These are phyloP conservation scores for Scedosporium minutisporum DNA, from an alignment of 2,329 filamentous ascomycete genomes.

Conservation along the genomic window DNA sequence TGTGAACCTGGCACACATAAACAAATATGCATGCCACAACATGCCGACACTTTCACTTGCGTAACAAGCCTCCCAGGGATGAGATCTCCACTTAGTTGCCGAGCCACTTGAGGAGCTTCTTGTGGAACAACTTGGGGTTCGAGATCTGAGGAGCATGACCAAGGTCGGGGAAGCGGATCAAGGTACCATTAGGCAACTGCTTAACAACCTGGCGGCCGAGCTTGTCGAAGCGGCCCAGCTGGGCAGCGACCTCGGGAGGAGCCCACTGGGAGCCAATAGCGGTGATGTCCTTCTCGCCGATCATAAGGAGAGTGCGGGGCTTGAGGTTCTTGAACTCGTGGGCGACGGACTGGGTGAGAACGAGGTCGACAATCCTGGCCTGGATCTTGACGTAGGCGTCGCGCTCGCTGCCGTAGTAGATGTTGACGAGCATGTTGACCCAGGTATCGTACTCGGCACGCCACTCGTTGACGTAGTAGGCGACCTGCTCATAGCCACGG, in stretches of 20 bases:
- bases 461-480: conserved; percentile 41
- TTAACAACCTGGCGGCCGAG: conserved; percentile 35
- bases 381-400: conserved; percentile 34
- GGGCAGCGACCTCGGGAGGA: conserved; percentile 29
- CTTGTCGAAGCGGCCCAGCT: conserved; percentile 38
- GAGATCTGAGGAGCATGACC: conserved; percentile 47
- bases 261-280: conserved; percentile 46
- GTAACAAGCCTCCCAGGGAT: too few species aligned
- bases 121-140: conserved; percentile 34
- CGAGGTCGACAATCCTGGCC: conserved; percentile 43
- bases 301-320: conserved; percentile 35
- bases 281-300: conserved; percentile 43
- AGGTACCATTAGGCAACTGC: conserved; percentile 31
- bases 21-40: too few species aligned
- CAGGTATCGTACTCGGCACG: conserved; percentile 38
- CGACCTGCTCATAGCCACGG: conserved; percentile 33
- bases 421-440: conserved; percentile 43
- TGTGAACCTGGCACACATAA: too few species aligned
- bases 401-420: conserved; percentile 36
- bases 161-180: conserved; percentile 36
- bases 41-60: too few species aligned
- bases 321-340: conserved; percentile 38
- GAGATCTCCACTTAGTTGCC: neutral
- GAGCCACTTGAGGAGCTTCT: conserved; percentile 36
- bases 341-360: conserved; percentile 41